Evolutionary conservation across 2,329 filamentous ascomycete species (phyloP), one percentile per base, ranked within the genome.

Genomic region (Claviceps citrina): DNA sequence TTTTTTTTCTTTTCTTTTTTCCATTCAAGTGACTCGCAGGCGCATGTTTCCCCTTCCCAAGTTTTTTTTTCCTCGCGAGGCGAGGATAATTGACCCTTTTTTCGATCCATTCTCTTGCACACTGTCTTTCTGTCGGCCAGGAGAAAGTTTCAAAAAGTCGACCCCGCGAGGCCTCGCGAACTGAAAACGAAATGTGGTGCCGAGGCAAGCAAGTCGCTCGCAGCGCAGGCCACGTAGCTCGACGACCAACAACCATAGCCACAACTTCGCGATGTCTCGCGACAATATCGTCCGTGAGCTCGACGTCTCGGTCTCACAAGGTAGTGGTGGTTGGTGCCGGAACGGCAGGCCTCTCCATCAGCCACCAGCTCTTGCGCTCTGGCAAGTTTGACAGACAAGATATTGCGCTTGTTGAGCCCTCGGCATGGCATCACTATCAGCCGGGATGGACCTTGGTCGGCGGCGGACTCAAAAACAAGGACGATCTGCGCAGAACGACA

Each of bases 371-470:
- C 3, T 67, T 81, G 3, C 67, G 67, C 2, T 63, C 65, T 0
- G 74, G 73, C 32, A 65, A 65, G 20, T 80, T 79, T 49, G 46
- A 55, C 0, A 59, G 65, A 32, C 63, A 74, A 25, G 77, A 81
- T 44, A 78, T 81, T 44, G 76, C 77, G 22, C 50, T 81, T 20
- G 59, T 81, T 32, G 77, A 81, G 46, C 77, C 77, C 0, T 66
- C 76, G 1, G 53, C 59, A 46, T 76, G 67, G 64, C 76, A 81
- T 51, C 66, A 81, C 58, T 81, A 80, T 53, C 77, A 81, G 54
- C 75, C 77, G 1, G 77, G 77, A 40, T 81, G 76, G 76, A 81
- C 78, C 2, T 63, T 81, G 1, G 77, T 81, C 2, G 77, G 76
- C 32, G 76, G 72, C 30, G 77, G 77, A 3, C 63, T 81, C 30